phyloP scores from a whole-genome alignment of 768 basidiomycete species.

The Coprinopsis marcescibilis region DNA sequence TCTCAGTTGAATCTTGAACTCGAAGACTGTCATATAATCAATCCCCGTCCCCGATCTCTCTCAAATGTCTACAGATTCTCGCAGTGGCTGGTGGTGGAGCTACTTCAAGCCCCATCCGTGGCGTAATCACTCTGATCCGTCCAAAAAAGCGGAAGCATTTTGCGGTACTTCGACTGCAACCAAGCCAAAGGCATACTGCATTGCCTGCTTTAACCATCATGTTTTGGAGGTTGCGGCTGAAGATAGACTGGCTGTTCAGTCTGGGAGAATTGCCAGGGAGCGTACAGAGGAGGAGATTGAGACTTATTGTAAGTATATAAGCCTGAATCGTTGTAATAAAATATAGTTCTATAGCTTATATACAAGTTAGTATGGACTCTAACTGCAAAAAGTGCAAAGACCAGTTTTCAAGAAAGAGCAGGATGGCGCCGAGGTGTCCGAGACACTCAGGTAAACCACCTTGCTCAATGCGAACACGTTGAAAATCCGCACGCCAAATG shows the following conservation, averaged over 20 bases:
- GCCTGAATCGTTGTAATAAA: too few relatives aligned
- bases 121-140: too few relatives aligned
- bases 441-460: background rate
- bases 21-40: too few relatives aligned
- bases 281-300: background rate
- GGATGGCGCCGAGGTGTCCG: background rate
- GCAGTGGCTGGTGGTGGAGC: too few relatives aligned
- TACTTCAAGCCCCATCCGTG: too few relatives aligned
- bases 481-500: background rate
- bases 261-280: background rate
- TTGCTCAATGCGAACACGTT: background rate
- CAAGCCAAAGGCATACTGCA: conserved; percentile 10
- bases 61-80: too few relatives aligned
- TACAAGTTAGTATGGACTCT: background rate
- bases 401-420: background rate
- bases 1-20: too few relatives aligned
- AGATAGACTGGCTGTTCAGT: background rate
- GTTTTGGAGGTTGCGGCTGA: background rate
- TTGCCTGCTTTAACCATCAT: conserved; percentile 5
- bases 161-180: conserved; percentile 1
- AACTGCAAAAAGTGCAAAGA: background rate
- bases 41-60: too few relatives aligned
- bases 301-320: conserved; percentile 1
- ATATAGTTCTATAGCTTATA: too few relatives aligned
- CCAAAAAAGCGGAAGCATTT: too few relatives aligned